These are phyloP conservation scores for Pseudoturritis turrita DNA, from an alignment of 345 rosid genomes.

Conservation along the genomic window DNA sequence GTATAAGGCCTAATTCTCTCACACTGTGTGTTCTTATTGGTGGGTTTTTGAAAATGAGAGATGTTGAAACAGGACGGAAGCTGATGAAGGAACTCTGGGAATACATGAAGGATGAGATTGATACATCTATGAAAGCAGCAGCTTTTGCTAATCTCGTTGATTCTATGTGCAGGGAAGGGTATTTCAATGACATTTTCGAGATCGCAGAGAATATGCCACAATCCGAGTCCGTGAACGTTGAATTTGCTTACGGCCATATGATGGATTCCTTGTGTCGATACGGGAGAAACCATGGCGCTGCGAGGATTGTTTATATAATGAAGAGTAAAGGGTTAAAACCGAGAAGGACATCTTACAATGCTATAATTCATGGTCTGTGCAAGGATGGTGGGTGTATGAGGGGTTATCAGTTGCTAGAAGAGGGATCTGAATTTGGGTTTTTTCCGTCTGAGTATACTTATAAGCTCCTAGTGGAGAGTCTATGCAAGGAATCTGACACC, in stretches of 20 bases:
- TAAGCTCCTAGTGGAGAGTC: constrained; percentile 62
- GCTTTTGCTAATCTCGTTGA: constrained; percentile 68
- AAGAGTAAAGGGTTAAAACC: constrained; percentile 54
- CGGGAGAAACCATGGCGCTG: constrained; percentile 70
- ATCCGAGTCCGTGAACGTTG: constrained; percentile 44
- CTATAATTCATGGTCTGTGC: constrained; percentile 74
- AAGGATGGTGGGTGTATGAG: constrained; percentile 68
- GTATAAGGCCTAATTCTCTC: constrained; percentile 49
- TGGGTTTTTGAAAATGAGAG: constrained; percentile 54
- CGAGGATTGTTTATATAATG: constrained; percentile 76
- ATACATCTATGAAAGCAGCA: constrained; percentile 39
- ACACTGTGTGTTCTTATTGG: constrained; percentile 54
- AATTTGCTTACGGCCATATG: constrained; percentile 63
- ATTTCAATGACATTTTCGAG: constrained; percentile 49
- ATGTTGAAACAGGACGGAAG: constrained; percentile 36
- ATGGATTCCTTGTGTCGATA: constrained; percentile 64
- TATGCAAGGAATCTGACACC: constrained; percentile 55
- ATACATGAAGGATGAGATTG: constrained; percentile 45
- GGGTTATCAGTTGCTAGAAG: constrained; percentile 75
- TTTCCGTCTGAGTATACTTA: constrained; percentile 70
- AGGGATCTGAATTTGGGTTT: constrained; percentile 60
- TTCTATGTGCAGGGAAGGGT: constrained; percentile 68
- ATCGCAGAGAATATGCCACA: constrained; percentile 74
- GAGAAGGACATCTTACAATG: constrained; percentile 58
- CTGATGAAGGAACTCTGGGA: constrained; percentile 61